Conservation (phyloP, 2,329 filamentous ascomycete genomes). For the Sporothrix sp. region DNA sequence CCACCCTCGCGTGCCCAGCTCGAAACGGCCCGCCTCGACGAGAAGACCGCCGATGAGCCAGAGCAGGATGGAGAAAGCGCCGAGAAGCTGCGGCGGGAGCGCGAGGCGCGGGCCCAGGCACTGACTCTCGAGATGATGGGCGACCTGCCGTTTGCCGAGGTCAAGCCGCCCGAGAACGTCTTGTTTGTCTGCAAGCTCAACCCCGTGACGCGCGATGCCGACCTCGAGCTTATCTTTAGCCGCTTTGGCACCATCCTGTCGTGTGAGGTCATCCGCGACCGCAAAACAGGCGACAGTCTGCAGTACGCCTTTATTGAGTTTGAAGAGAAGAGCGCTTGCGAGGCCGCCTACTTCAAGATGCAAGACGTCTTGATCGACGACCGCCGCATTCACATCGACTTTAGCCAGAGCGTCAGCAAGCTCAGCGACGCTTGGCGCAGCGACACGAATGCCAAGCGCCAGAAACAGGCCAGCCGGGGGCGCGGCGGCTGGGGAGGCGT, state of each 20-base stretch:
- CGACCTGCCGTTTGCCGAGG: slow-evolving; percentile 92
- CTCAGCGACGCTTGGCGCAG: slow-evolving; percentile 84
- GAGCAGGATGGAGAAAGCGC: slow-evolving; percentile 59
- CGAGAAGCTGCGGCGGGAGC: slow-evolving; percentile 72
- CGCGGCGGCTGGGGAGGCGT: slow-evolving; percentile 81
- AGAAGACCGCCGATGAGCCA: slow-evolving; percentile 55
- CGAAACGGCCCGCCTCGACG: slow-evolving; percentile 86
- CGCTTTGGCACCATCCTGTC: slow-evolving; percentile 92
- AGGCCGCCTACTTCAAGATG: slow-evolving; percentile 98
- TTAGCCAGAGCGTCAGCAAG: slow-evolving; percentile 87
- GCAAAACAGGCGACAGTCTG: slow-evolving; percentile 84
- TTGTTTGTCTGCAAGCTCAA: slow-evolving; percentile 98
- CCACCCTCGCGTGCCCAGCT: slow-evolving; percentile 75
- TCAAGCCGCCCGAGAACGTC: slow-evolving; percentile 93
- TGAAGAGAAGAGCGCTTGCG: slow-evolving; percentile 83
- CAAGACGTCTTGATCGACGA: slow-evolving; percentile 95
- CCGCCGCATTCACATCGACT: slow-evolving; percentile 95
- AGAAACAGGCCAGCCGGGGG: slow-evolving; percentile 31
- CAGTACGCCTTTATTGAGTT: slow-evolving; percentile 99
- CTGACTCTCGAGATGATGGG: slow-evolving; percentile 96
- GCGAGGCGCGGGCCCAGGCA: slow-evolving; percentile 87
- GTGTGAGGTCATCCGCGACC: slow-evolving; percentile 92
- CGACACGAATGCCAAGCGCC: slow-evolving; percentile 72
- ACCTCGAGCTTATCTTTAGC: slow-evolving; percentile 90
- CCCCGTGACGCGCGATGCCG: slow-evolving; percentile 88